Base-by-base conservation (phyloP, 768 basidiomycete species). In the Atractiella rhizophila region DNA sequence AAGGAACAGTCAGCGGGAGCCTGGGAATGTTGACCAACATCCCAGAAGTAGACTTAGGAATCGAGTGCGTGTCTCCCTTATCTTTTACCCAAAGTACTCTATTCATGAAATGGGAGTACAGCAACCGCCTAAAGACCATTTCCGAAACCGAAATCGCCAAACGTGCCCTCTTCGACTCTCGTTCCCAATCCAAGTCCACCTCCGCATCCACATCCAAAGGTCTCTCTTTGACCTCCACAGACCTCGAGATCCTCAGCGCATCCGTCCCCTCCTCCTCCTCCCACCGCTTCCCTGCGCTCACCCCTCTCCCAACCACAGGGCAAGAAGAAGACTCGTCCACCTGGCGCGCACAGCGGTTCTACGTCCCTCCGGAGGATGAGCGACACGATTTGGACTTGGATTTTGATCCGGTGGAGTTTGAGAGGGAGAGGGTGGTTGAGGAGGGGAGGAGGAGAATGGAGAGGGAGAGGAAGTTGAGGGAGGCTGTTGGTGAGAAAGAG, bases 71-170 rank as follows among this genome's bases (percentile, higher is more conserved):
- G 11, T 31, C 5, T 43, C n/a, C 2, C 31, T 6, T 11, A 12
- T 16, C 15, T 20, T 3, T 24, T 7, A 7, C 20, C 13, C 7
- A 27, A 16, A 12, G 25, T 25, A 1, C 19, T 6, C 3, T n/a
- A 4, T 28, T 24, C n/a, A n/a, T n/a, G n/a, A n/a, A n/a, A n/a
- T n/a, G n/a, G n/a, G n/a, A n/a, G n/a, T 19, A 18, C 39, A 96
- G 86, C 48, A 66, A 74, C 15, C 74, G 86, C 15, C 63, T 98
- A 41, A 74, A 76, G 61, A 98, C 94, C 55, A 98, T 98, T 40
- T 85, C 91, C 55, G 82, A 85, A 37, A 98, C 88, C 0, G 91
- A 96, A 57, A 88, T 81, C 50, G 88, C 88, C 1, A 96, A 94
- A 59, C 68, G 83, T 1, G 64, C 69, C 10, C 77, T 85, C 19